Conservation (phyloP, 371 early-diverging fungal genomes). For the Circinella umbellata region DNA sequence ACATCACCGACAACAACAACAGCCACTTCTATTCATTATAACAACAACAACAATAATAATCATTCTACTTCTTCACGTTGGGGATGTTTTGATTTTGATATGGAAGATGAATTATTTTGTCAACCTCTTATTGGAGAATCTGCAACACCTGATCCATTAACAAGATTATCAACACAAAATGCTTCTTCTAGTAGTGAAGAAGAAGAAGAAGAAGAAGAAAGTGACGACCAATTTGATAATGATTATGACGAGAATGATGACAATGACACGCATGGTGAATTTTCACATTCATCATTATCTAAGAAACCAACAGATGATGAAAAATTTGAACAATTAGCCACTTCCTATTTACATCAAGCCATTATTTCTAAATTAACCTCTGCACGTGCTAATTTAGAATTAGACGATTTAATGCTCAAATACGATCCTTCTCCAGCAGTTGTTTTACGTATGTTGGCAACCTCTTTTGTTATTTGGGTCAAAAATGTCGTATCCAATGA, state of each 20-base stretch:
- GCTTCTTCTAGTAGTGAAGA: neutral
- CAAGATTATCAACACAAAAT: neutral
- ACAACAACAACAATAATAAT: neutral
- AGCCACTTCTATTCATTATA: neutral
- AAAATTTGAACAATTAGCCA: conserved; percentile 52
- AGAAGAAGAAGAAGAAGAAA: conserved; percentile 23
- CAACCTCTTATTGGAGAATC: conserved; percentile 14
- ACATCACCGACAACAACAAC: neutral
- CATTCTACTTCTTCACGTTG: conserved; percentile 8
- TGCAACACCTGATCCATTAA: conserved; percentile 15
- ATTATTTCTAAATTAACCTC: conserved; percentile 56
- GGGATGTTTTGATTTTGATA: conserved; percentile 21
- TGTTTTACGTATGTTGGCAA: conserved; percentile 42
- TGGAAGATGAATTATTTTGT: conserved; percentile 20
- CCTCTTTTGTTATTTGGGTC: conserved; percentile 47
- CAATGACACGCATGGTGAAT: conserved; percentile 22
- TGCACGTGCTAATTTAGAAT: conserved; percentile 57
- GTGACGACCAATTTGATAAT: neutral
- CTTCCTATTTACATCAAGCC: conserved; percentile 62
- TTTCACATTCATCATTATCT: neutral
- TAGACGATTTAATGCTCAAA: conserved; percentile 63
- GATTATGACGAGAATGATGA: conserved; percentile 27
- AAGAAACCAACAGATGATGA: conserved; percentile 11
- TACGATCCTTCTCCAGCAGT: conserved; percentile 54
- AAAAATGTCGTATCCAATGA: conserved; percentile 20